These are phyloP conservation scores for Talaromyces atroroseus DNA, from an alignment of 2,329 filamentous ascomycete genomes.

Conservation along the genomic window DNA sequence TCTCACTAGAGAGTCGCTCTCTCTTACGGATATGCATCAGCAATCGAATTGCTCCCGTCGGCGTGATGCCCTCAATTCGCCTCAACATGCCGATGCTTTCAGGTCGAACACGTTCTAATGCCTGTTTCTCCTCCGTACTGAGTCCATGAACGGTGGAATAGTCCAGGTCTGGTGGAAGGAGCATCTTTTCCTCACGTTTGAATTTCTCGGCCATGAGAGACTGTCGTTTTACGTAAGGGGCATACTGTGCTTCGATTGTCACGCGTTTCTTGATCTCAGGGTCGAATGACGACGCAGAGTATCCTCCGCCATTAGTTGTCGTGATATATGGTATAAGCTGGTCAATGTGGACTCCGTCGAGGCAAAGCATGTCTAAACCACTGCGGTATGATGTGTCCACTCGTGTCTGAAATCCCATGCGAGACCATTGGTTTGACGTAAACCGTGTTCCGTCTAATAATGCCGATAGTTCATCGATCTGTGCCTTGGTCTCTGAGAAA, in stretches of 20 bases:
- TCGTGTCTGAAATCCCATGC: constrained; percentile 63
- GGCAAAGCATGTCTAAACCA: constrained; percentile 73
- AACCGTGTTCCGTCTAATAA: constrained; percentile 56
- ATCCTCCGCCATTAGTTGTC: constrained; percentile 22
- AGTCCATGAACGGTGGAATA: constrained; percentile 70
- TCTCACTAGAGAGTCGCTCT: background rate
- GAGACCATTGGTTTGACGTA: constrained; percentile 61
- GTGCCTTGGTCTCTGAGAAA: constrained; percentile 60
- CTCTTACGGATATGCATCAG: constrained; percentile 37
- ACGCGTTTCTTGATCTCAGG: constrained; percentile 62
- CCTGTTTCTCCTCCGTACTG: constrained; percentile 70
- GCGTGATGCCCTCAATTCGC: constrained; percentile 69
- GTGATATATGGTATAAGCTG: constrained; percentile 53
- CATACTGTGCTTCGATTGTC: constrained; percentile 76
- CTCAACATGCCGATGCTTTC: constrained; percentile 85
- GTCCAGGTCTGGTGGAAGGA: constrained; percentile 67
- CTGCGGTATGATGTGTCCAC: constrained; percentile 61
- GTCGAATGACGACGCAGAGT: constrained; percentile 48
- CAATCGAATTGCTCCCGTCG: constrained; percentile 40
- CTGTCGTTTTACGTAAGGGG: constrained; percentile 76
- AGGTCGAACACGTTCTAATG: constrained; percentile 65
- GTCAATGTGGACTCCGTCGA: constrained; percentile 55
- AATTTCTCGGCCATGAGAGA: constrained; percentile 61
- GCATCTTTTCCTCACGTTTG: constrained; percentile 68
- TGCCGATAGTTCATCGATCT: constrained; percentile 62